These are phyloP conservation scores for Penicillium canescens DNA, from an alignment of 495 filamentous ascomycete species.

Conservation along the genomic window DNA sequence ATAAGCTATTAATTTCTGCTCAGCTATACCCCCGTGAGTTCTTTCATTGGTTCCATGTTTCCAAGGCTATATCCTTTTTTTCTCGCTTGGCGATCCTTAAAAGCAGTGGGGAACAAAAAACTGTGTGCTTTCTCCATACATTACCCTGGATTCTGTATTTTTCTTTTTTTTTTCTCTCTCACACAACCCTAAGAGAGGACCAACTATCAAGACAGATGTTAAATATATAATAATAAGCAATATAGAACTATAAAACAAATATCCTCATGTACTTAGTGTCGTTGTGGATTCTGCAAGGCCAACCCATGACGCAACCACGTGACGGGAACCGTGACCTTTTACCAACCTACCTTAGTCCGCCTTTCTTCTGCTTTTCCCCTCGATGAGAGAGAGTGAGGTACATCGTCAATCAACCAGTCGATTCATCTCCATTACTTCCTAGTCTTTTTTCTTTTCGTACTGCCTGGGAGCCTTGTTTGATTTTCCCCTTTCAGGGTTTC, in stretches of 20 bases:
- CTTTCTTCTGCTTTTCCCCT: slow-evolving; percentile 34
- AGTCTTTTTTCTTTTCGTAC: slow-evolving; percentile 3
- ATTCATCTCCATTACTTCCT: slow-evolving; percentile 18
- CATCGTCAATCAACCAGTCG: slow-evolving; percentile 16
- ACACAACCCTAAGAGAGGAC: neutral
- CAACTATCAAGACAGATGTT: neutral
- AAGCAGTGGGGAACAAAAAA: slow-evolving; percentile 24
- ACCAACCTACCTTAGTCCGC: slow-evolving; percentile 15
- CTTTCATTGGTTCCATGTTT: slow-evolving; percentile 16
- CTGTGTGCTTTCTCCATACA: slow-evolving; percentile 12
- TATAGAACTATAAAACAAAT: neutral
- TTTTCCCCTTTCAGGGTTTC: slow-evolving; percentile 26
- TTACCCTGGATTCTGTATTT: slow-evolving; percentile 17
- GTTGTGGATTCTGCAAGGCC: slow-evolving; percentile 19
- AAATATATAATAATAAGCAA: neutral
- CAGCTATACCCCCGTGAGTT: slow-evolving; percentile 20
- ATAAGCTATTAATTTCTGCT: slow-evolving; percentile 9
- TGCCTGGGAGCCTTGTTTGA: slow-evolving; percentile 5
- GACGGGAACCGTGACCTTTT: slow-evolving; percentile 32
- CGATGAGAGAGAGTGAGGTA: slow-evolving; percentile 21
- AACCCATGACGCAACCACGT: slow-evolving; percentile 48
- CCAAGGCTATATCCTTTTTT: neutral
- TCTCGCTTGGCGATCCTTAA: slow-evolving; percentile 28
- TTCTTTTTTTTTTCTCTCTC: slow-evolving; percentile 1
- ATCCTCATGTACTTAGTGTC: neutral